Evolutionary conservation across 1,284 basidiomycete species (phyloP).

Genomic region (Mrakiaceae sp.): DNA sequence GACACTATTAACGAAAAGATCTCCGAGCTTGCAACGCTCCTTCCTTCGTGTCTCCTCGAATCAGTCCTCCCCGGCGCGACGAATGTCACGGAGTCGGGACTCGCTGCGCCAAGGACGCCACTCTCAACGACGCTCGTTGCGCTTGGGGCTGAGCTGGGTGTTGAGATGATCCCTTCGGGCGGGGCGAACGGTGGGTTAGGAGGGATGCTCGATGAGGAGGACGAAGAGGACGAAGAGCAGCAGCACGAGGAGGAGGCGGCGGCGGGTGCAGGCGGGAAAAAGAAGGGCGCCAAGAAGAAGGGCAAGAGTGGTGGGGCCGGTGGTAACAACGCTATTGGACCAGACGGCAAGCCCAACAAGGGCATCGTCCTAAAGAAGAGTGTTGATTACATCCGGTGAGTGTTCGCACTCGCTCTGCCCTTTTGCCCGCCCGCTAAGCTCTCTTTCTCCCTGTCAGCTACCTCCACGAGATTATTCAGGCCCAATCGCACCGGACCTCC

Average conservation of each 20-base stretch:
- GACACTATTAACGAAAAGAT: conserved; percentile 95
- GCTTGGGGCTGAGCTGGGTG: neutral
- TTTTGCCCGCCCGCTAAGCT: neutral
- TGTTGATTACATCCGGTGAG: conserved; percentile 69
- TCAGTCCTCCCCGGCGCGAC: neutral
- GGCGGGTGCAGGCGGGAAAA: neutral
- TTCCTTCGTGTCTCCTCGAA: conserved; percentile 44
- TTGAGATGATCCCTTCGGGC: neutral
- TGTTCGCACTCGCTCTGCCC: conserved; percentile 11
- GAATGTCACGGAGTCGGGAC: neutral
- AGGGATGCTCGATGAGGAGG: conserved; percentile 6
- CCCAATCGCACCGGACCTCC: conserved; percentile 59
- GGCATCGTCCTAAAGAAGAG: conserved; percentile 78
- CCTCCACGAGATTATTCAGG: conserved; percentile 67
- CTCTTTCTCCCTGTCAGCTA: conserved; percentile 40
- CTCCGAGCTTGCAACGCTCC: conserved; percentile 70
- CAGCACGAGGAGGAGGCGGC: neutral
- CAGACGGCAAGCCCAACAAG: conserved; percentile 61
- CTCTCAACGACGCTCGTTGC: neutral
- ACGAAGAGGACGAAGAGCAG: neutral
- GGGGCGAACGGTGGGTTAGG: neutral
- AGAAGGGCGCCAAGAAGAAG: conserved; percentile 5
- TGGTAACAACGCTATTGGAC: conserved; percentile 5
- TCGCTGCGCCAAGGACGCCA: neutral
- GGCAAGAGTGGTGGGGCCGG: conserved; percentile 7